Conservation (phyloP, 2,329 filamentous ascomycete species). For the Didymella pinodella region DNA sequence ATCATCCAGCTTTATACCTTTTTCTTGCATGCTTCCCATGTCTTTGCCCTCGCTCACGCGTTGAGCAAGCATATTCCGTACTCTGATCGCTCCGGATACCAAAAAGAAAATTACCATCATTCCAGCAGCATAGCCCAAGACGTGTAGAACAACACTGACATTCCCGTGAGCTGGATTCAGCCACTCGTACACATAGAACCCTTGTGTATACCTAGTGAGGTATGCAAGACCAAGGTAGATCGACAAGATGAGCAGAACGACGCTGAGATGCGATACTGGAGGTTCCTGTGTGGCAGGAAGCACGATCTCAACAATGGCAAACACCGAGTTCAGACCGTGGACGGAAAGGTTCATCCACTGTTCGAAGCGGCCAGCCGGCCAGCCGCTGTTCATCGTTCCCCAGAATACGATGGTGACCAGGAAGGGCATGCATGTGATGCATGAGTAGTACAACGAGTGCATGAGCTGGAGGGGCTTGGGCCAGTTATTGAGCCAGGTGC, state of each 20-base stretch:
- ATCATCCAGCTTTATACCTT: conserved; percentile 24
- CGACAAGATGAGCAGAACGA: conserved; percentile 71
- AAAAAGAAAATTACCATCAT: conserved; percentile 31
- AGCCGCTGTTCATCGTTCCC: conserved; percentile 52
- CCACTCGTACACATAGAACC: conserved; percentile 76
- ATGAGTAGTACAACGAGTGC: conserved; percentile 49
- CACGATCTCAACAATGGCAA: conserved; percentile 76
- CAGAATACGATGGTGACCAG: conserved; percentile 53
- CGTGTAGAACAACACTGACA: conserved; percentile 32
- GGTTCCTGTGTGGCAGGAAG: conserved; percentile 69
- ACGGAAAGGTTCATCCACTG: conserved; percentile 70
- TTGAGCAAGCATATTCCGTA: conserved; percentile 24
- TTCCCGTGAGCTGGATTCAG: conserved; percentile 39
- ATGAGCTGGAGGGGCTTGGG: conserved; percentile 42
- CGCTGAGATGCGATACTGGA: conserved; percentile 69
- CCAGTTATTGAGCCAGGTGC: conserved; percentile 47
- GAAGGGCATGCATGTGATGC: conserved; percentile 50
- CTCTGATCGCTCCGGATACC: conserved; percentile 26
- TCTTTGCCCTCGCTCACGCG: conserved; percentile 13
- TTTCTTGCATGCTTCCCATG: conserved; percentile 20
- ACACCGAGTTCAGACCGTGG: conserved; percentile 76
- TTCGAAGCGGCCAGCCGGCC: conserved; percentile 48
- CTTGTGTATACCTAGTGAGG: conserved; percentile 70
- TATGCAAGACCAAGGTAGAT: conserved; percentile 77
- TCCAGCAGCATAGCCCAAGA: conserved; percentile 33